Conservation (phyloP, 805 yeast species). For the Wilhelminamyces savonicus region DNA sequence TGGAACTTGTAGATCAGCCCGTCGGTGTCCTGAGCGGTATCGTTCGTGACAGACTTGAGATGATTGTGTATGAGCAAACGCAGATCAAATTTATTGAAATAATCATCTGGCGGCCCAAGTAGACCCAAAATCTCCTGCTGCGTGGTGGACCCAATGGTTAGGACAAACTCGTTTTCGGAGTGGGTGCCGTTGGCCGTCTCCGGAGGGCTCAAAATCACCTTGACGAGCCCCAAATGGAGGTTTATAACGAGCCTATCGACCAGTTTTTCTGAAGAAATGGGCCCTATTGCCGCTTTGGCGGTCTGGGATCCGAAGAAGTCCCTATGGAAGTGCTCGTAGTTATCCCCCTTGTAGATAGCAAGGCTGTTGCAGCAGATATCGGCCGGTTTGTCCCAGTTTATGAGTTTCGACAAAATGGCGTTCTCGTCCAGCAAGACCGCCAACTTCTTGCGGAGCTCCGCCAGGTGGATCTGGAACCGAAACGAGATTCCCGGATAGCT, state of each 20-base stretch:
- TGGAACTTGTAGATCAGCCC: slow-evolving; percentile 35
- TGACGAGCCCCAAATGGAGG: neutral
- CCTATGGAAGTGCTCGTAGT: slow-evolving; percentile 21
- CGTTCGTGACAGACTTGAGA: slow-evolving; percentile 6
- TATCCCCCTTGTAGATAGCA: slow-evolving; percentile 33
- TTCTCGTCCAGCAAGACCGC: slow-evolving; percentile 10
- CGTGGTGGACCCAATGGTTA: slow-evolving; percentile 37
- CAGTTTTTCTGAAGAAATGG: neutral
- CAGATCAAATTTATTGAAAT: slow-evolving; percentile 39
- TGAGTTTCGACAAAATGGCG: slow-evolving; percentile 18
- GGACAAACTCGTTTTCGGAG: slow-evolving; percentile 3
- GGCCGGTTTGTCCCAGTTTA: slow-evolving; percentile 24
- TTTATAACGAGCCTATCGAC: neutral
- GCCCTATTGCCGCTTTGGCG: neutral
- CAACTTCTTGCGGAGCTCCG: slow-evolving; percentile 11
- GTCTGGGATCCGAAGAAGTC: neutral
- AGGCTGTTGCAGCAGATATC: slow-evolving; percentile 34
- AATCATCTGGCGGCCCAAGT: slow-evolving; percentile 55
- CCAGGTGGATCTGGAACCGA: slow-evolving; percentile 29
- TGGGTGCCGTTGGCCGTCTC: neutral
- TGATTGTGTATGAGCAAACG: slow-evolving; percentile 37
- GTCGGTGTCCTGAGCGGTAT: neutral
- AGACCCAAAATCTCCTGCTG: slow-evolving; percentile 42
- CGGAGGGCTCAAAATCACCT: neutral
- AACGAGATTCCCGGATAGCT: slow-evolving; percentile 55